Base-by-base conservation (phyloP, 2,329 filamentous ascomycete genomes). In the Colletotrichum horii region DNA sequence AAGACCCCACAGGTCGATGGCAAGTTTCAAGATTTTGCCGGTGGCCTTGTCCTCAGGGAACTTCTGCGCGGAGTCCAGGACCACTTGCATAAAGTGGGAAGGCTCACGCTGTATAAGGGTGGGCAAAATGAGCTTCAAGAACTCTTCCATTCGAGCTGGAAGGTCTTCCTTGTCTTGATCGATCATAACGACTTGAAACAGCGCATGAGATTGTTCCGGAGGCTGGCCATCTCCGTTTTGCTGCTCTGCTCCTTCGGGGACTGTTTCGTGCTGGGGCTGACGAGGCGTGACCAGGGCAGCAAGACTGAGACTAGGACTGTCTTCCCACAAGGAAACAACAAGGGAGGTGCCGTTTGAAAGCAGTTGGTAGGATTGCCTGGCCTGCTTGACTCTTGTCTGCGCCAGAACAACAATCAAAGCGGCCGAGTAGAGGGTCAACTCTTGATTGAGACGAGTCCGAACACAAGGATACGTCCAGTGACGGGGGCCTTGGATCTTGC, bases 381-480 rank as follows among this genome's bases (percentile, higher is more conserved):
- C 83, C 8, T 86, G 83, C 75, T 91, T 92, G 75, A 92, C 88
- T 15, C 91, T 86, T 75, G 90, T 89, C 79, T 92, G 90, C 1
- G 91, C 89, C 67, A 93, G 85, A 2, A 93, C 91, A 24, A 91
- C 89, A 79, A 93, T 91, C 1, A 93, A 88, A 8, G 91, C 91
- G 6, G 91, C 91, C 15, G 91, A 91, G 80, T 93, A 93, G 15
- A 93, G 85, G 69, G 92, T 90, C 28, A 93, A 85, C 76, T 91
- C 89, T 76, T 93, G 91, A 9, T 90, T 89, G 24, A 93, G 85
- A 69, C 91, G 89, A 9, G 91, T 92, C 62, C 92, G 88, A 28
- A 93, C 89, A 79, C 92, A 94, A 12, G 91, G 90, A 4, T 89
- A 89, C 75, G 89, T 90, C 92, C 92, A 94, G n/a, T 93, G 88